phyloP scores from a whole-genome alignment of 768 basidiomycete genomes.

The Tulasnella sp. region DNA sequence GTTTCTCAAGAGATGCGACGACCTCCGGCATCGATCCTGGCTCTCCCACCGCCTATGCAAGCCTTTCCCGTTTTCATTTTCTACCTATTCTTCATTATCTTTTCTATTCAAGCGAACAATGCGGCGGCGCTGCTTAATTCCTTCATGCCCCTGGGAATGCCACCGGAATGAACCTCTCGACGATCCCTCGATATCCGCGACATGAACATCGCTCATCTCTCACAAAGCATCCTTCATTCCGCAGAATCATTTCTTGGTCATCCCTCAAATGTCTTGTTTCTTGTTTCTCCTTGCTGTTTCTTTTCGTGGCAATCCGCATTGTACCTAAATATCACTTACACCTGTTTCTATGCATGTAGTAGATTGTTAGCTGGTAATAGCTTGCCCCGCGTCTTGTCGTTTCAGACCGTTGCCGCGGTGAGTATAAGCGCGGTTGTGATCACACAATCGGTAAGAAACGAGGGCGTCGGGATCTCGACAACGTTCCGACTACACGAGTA shows the following conservation, averaged over 20 bases:
- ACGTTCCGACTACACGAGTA: not conserved
- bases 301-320: slow-evolving; percentile 18
- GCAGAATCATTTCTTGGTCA: slow-evolving; percentile 11
- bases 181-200: not conserved
- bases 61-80: not conserved
- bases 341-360: slow-evolving; percentile 18
- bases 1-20: not conserved
- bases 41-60: not conserved
- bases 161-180: slow-evolving; percentile 4
- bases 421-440: not conserved
- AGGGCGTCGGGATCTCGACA: not conserved
- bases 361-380: slow-evolving; percentile 15
- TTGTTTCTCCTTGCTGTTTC: not conserved
- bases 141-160: not conserved
- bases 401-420: not conserved
- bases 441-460: not conserved
- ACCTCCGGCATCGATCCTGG: not conserved
- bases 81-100: slow-evolving; percentile 18
- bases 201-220: not conserved
- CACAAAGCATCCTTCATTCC: slow-evolving; percentile 9
- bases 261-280: not conserved
- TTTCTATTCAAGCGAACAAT: slow-evolving; percentile 17
- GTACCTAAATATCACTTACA: slow-evolving; percentile 13
- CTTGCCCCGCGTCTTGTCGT: not conserved
- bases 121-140: slow-evolving; percentile 21